Evolutionary conservation across 768 basidiomycete genomes (phyloP), one percentile per base, ranked within the genome.

Genomic region (Panellus pusillus): DNA sequence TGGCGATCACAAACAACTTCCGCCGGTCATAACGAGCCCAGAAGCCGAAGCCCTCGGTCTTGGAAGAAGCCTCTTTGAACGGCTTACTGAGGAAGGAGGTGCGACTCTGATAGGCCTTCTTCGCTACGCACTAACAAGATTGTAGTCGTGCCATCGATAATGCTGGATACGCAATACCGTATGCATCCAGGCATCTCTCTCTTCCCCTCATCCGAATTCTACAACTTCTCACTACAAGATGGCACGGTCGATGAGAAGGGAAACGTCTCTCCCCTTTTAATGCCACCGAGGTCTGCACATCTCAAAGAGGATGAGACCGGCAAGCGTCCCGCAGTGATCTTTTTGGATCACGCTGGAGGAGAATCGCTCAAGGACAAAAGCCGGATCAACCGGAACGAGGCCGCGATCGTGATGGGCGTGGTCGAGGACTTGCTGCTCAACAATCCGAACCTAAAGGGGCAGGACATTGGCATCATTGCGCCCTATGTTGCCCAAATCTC

Each of bases 1-100:
- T 61, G 94, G 94, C n/a, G 94, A 98, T 71, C 94, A 98, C 70
- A 96, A 96, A 65, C 94, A 98, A 66, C 77, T 98, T 9, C 93
- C 94, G 8, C 93, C 94, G 0, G 82, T 96, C 57, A 91, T 96
- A 52, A 76, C 82, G 18, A 92, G 89, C 57, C 76, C 78, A 18
- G 84, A 91, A 65, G 94, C 93, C 0, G 78, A 82, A 61, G 69
- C 79, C 18, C 81, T 82, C 15, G 92, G 92, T 2, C 74, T 97
- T 15, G 85, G 84, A 12, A 79, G 83, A 24, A 91, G 89, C 71
- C 76, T 98, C 18, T 98, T 98, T 59, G 95, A 98, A 68, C 77
- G 94, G 35, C 73, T 98, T 49, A 88, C 89, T n/a, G 81, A 87
- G 63, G 88, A 92, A 77, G 78, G 82, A 45, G 74, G 93, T 93